Evolutionary conservation across 2,329 filamentous ascomycete genomes (phyloP).

Genomic region (Colletotrichum trifolii): DNA sequence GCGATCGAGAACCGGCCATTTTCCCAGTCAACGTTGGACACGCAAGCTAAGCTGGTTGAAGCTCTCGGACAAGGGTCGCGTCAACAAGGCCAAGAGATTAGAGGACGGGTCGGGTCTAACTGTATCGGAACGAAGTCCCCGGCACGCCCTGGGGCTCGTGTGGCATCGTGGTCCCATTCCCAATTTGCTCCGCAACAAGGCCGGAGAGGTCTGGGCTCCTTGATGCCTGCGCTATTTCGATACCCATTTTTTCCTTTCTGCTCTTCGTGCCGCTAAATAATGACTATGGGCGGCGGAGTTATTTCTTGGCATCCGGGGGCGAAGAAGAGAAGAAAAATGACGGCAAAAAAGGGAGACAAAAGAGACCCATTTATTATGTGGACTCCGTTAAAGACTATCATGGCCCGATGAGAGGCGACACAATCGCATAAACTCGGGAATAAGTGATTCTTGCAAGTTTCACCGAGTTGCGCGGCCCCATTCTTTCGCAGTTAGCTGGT

Average conservation of each 20-base stretch:
- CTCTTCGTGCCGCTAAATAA: neutral
- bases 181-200: slow-evolving; percentile 14
- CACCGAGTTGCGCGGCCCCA: neutral
- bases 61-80: slow-evolving; percentile 2
- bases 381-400: neutral
- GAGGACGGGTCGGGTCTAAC: slow-evolving; percentile 9
- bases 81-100: slow-evolving; percentile 7
- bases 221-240: neutral
- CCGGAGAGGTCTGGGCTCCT: slow-evolving; percentile 17
- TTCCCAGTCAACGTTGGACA: neutral
- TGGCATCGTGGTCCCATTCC: slow-evolving; percentile 16
- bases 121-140: slow-evolving; percentile 13
- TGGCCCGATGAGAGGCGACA: slow-evolving; percentile 1
- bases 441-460: neutral
- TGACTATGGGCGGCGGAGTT: no score
- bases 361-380: neutral
- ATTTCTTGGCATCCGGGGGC: no score
- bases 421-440: slow-evolving; percentile 13
- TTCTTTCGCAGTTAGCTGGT: slow-evolving; percentile 10
- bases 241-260: neutral
- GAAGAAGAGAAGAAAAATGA: neutral
- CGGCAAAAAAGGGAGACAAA: neutral
- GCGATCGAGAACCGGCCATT: neutral
- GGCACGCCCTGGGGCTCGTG: slow-evolving; percentile 18
- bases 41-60: slow-evolving; percentile 14